A percentile compares a stretch with the other conserved stretches of the same genome.
These are phyloP conservation scores for Neoscytalidium dimidiatum DNA, from an alignment of 2,329 filamentous ascomycete species.

Conservation along the genomic window DNA sequence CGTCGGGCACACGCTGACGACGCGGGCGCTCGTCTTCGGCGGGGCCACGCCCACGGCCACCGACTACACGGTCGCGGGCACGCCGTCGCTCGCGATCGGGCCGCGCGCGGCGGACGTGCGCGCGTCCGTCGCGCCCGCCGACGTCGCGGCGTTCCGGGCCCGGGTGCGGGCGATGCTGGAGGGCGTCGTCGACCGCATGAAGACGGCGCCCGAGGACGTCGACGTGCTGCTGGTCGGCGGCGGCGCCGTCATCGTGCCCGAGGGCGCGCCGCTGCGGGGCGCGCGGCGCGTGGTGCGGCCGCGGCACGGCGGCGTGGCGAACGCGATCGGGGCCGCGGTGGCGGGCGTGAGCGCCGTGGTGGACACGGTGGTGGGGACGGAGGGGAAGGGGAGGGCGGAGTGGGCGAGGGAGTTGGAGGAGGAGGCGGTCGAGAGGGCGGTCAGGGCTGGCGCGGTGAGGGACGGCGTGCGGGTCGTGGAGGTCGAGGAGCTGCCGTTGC, in stretches of 20 bases:
- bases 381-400: conserved; percentile 11
- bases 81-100: conserved; percentile 27
- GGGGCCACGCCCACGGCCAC: conserved; percentile 56
- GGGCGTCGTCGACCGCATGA: conserved; percentile 57
- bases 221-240: conserved; percentile 60
- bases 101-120: conserved; percentile 11
- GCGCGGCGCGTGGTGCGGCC: conserved; percentile 55
- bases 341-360: conserved; percentile 57
- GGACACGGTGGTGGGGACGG: conserved; percentile 44
- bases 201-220: conserved; percentile 55
- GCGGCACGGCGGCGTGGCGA: conserved; percentile 57
- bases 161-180: conserved; percentile 53
- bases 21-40: conserved; percentile 55
- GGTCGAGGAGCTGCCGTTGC: conserved; percentile 43
- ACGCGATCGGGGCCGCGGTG: conserved; percentile 63
- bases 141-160: conserved; percentile 29
- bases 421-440: conserved; percentile 38
- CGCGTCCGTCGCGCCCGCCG: conserved; percentile 21
- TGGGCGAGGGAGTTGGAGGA: conserved; percentile 45
- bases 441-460: conserved; percentile 35
- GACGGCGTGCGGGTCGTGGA: conserved; percentile 48
- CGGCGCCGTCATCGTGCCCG: conserved; percentile 55
- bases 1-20: conserved; percentile 54
- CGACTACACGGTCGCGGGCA: conserved; percentile 49
- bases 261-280: conserved; percentile 50